phyloP scores from a whole-genome alignment of 1,284 basidiomycete genomes.

The Trametes pubescens region DNA sequence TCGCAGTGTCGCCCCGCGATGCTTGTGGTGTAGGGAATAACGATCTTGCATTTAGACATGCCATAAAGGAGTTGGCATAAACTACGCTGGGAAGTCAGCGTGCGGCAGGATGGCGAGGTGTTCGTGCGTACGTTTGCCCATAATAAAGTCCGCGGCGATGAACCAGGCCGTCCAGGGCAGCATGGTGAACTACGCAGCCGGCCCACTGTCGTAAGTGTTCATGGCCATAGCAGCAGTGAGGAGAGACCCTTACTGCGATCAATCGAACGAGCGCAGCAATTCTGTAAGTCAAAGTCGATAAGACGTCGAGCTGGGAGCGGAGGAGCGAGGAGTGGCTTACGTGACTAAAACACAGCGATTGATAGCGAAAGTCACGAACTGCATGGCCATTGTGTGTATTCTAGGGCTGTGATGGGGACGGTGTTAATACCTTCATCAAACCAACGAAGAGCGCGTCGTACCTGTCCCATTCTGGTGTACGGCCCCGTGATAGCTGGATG shows the following conservation, averaged over 20 bases:
- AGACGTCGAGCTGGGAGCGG: background rate
- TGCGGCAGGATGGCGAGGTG: accelerated
- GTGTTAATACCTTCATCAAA: background rate
- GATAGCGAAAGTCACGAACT: constrained; percentile 26
- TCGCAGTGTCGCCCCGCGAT: constrained; percentile 26
- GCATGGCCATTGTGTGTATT: constrained; percentile 21
- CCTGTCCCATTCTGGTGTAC: constrained; percentile 25
- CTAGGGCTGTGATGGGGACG: background rate
- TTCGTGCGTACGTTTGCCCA: constrained; percentile 26
- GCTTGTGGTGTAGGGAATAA: constrained; percentile 20
- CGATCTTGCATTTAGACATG: constrained; percentile 30
- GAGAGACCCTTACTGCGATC: constrained; percentile 11
- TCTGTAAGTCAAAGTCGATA: background rate
- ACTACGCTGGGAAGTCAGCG: constrained; percentile 10
- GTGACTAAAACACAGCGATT: constrained; percentile 33
- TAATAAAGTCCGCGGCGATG: constrained; percentile 32
- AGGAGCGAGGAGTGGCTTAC: constrained; percentile 6
- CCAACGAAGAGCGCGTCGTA: background rate
- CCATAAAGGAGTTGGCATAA: constrained; percentile 34
- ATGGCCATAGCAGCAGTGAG: too few relatives aligned
- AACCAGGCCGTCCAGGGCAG: constrained; percentile 34
- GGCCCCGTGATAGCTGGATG: constrained; percentile 26
- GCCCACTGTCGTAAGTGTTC: background rate
- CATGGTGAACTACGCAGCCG: constrained; percentile 21
- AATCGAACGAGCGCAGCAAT: constrained; percentile 26